Base-by-base conservation (phyloP, 2,329 filamentous ascomycete genomes). In the Aspergillus transmontanensis region DNA sequence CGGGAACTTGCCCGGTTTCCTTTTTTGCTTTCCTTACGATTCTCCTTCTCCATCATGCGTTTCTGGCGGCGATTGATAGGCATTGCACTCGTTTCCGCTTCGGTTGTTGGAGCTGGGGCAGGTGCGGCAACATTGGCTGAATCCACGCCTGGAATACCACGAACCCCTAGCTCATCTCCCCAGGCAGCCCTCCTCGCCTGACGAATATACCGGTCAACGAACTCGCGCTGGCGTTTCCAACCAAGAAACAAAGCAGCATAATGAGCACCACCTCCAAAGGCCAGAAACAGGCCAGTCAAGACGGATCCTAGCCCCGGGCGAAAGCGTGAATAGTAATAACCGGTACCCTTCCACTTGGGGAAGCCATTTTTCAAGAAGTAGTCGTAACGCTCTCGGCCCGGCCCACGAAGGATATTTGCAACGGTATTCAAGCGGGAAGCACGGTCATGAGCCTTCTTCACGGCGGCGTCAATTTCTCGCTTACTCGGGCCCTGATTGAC, bases 281-380 rank as follows among this genome's bases (percentile, higher is more conserved):
- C 87, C 66, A 97, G 77, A 78, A 98, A 93, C 46, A 96, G 81
- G 55, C 94, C 94, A 30, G 90, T 65, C 58, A 98, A 79, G 53
- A 97, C 95, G 16, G 91, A 91, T 63, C 92, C 93, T 51, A 98
- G 83, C 10, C 95, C 95, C 1, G 95, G 95, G 23, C 95, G 88
- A 85, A 94, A 97, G 62, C 95, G 89, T 72, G 89, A 89, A 83
- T 99, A 99, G 85, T 98, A 99, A 86, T 99, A 99, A 66, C 95
- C 94, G 51, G 94, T 97, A 63, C 95, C 95, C 82, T 94, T 94
- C 95, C 95, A 99, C 61, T 87, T 88, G 36, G 95, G 95, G 82
- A 99, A 99, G 65, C 95, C 95, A 79, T 98, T 93, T 77, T 83
- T 82, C 64, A 98, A 81, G 82, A 98, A 99, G 79, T 97, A 90